A percentile compares a stretch with the other conserved stretches of the same genome.
Evolutionary conservation across 177 flowering plant species (phyloP).

Genomic region (Vitis hybrid): DNA sequence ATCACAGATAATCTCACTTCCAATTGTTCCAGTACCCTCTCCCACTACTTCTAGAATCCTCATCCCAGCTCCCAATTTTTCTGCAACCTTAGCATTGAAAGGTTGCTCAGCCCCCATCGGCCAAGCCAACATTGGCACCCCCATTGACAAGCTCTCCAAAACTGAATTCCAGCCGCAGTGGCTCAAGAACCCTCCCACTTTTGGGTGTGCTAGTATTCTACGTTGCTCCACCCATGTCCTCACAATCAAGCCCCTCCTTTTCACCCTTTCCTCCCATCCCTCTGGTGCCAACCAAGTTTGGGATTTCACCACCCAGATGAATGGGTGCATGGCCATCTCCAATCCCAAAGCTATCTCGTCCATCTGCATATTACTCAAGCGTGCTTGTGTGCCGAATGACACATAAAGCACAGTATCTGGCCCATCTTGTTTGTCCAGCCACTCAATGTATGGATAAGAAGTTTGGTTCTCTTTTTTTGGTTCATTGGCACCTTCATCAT

Average conservation of each 20-base stretch:
- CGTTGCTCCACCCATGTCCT: constrained; percentile 22
- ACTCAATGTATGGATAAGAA: constrained; percentile 1
- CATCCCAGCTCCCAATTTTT: background rate
- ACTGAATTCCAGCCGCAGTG: background rate
- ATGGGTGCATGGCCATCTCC: constrained; percentile 16
- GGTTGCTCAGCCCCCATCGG: background rate
- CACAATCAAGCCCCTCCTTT: constrained; percentile 13
- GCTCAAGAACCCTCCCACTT: constrained; percentile 8
- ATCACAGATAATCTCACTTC: background rate
- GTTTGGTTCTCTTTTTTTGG: too few species aligned
- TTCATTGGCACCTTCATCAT: too few species aligned
- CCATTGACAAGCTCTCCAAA: background rate
- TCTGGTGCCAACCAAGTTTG: constrained; percentile 12
- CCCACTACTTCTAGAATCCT: background rate
- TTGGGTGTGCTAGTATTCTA: constrained; percentile 7
- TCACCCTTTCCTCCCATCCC: constrained; percentile 6
- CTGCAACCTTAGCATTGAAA: constrained; percentile 3
- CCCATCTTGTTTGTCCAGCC: background rate
- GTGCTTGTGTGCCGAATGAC: constrained; percentile 19
- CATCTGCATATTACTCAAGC: constrained; percentile 11
- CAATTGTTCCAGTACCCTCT: background rate
- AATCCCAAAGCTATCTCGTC: constrained; percentile 21
- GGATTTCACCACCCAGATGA: constrained; percentile 19
- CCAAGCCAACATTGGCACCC: constrained; percentile 5
- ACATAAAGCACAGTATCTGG: constrained; percentile 9